Conservation (phyloP, 2,329 filamentous ascomycete genomes). For the Fusarium nanum region DNA sequence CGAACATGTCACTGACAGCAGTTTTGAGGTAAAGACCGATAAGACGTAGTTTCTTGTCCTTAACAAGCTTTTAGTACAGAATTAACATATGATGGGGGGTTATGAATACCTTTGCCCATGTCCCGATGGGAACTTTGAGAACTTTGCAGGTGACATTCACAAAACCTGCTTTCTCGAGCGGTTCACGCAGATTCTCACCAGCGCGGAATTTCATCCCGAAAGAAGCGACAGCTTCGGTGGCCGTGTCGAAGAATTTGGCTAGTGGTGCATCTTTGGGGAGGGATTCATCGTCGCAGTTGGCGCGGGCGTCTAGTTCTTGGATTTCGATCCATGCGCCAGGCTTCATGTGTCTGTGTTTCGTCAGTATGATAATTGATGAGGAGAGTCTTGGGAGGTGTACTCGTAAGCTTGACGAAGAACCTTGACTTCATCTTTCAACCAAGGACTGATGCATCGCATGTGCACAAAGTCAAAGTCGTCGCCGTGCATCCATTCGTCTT, state of each 20-base stretch:
- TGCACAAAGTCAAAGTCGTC: conserved; percentile 39
- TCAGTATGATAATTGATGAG: background rate
- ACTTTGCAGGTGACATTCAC: conserved; percentile 34
- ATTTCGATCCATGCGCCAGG: conserved; percentile 43
- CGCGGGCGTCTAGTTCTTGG: conserved; percentile 53
- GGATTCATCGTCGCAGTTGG: conserved; percentile 55
- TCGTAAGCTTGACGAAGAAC: conserved; percentile 35
- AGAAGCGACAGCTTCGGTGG: conserved; percentile 37
- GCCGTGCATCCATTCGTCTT: conserved; percentile 61
- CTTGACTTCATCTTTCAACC: conserved; percentile 32
- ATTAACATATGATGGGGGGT: accelerated
- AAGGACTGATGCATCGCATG: conserved; percentile 42
- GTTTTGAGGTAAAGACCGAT: conserved; percentile 35
- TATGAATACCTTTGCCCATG: conserved; percentile 30
- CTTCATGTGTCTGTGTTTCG: conserved; percentile 20
- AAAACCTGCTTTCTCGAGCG: conserved; percentile 34
- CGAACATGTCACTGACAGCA: conserved; percentile 41
- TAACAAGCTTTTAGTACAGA: accelerated
- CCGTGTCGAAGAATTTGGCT: conserved; percentile 42
- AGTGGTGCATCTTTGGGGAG: conserved; percentile 50
- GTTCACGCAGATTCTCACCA: conserved; percentile 24
- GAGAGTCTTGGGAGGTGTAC: background rate
- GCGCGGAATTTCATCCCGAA: conserved; percentile 52
- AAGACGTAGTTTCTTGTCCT: conserved; percentile 41
- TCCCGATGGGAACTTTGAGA: conserved; percentile 41